These are phyloP conservation scores for Tieghemostelium lacteum DNA, from an alignment of 78 protist species.

Conservation along the genomic window DNA sequence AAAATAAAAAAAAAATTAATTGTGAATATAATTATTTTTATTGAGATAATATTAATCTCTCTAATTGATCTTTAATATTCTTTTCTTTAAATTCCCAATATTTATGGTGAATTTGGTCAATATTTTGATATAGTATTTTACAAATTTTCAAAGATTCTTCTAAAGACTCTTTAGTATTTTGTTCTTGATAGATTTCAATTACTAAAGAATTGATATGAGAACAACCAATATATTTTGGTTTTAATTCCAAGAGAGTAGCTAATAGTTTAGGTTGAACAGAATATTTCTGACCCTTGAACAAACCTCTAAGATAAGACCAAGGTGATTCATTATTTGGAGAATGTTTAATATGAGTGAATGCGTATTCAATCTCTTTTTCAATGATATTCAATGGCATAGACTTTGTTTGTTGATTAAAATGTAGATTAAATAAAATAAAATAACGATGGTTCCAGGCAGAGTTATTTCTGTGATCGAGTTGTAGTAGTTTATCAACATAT, in stretches of 20 bases:
- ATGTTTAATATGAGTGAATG: conserved; percentile 1
- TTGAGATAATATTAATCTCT: too few species aligned
- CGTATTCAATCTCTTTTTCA: conserved; percentile 34
- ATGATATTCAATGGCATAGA: neutral
- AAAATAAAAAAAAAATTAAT: too few species aligned
- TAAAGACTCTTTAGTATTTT: conserved; percentile 9
- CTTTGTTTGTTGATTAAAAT: neutral
- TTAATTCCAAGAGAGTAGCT: conserved; percentile 21
- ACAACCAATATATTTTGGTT: conserved; percentile 73
- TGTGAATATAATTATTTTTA: too few species aligned
- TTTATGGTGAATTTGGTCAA: conserved; percentile 66
- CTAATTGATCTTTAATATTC: conserved; percentile 13
- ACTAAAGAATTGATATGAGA: conserved; percentile 67
- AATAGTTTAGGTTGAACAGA: neutral
- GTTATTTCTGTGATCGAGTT: conserved; percentile 92
- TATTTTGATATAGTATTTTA: neutral
- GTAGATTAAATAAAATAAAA: conserved; percentile 68
- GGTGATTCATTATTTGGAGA: conserved; percentile 87
- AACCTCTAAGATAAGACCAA: conserved; percentile 82
- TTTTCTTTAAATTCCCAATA: conserved; percentile 55
- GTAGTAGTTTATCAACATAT: conserved; percentile 78
- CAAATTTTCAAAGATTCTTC: conserved; percentile 30
- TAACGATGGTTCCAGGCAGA: conserved; percentile 97
- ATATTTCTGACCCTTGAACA: conserved; percentile 25
- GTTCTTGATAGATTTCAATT: conserved; percentile 64